Evolutionary conservation across 805 yeast genomes (phyloP).

Genomic region (Saccharomycopsis javanensis): DNA sequence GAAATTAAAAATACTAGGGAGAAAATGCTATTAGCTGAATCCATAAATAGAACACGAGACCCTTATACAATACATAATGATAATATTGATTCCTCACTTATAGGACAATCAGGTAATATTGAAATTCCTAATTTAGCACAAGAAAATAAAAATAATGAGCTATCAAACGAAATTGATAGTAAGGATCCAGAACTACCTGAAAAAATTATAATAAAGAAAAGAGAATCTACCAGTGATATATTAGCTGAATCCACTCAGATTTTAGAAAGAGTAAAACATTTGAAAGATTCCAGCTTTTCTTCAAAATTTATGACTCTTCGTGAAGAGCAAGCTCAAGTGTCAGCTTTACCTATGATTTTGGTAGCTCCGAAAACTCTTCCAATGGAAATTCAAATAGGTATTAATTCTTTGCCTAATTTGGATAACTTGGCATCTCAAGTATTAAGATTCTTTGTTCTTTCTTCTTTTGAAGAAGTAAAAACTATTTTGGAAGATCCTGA

Average conservation of each 20-base stretch:
- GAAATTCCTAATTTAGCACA: background rate
- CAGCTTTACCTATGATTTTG: slow-evolving; percentile 50
- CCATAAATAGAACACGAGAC: background rate
- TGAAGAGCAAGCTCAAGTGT: slow-evolving; percentile 36
- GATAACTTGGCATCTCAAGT: slow-evolving; percentile 80
- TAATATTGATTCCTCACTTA: background rate
- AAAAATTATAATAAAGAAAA: background rate
- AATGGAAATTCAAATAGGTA: slow-evolving; percentile 51
- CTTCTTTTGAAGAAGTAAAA: slow-evolving; percentile 51
- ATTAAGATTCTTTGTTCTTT: slow-evolving; percentile 50
- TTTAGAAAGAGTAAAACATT: background rate
- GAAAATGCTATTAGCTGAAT: background rate
- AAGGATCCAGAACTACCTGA: background rate
- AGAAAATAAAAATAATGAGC: background rate
- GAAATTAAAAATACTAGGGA: background rate
- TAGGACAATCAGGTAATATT: background rate
- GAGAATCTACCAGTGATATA: background rate
- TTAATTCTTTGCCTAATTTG: slow-evolving; percentile 63
- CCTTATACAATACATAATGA: background rate
- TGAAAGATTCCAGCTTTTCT: background rate
- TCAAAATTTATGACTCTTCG: background rate
- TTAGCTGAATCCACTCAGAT: background rate
- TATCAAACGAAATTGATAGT: background rate
- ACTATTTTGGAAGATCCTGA: slow-evolving; percentile 51
- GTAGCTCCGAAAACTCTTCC: slow-evolving; percentile 49